A percentile compares a stretch with the other conserved stretches of the same genome.
Evolutionary conservation across 225 moss, liverwort and hornwort species (phyloP).

Genomic region (Bryoerythrophyllum caledonicum): DNA sequence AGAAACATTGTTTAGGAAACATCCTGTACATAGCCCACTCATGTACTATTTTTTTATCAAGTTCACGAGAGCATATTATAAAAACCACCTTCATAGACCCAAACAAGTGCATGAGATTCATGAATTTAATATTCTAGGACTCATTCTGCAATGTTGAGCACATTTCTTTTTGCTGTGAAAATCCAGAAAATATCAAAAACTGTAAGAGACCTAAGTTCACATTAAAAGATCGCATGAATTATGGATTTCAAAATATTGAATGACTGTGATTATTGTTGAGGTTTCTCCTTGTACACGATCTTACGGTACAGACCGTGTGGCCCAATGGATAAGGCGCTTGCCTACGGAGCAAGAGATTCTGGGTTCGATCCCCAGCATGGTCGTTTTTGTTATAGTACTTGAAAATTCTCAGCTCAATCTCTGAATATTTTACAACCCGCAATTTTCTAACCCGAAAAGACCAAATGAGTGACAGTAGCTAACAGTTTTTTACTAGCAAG

Average conservation of each 20-base stretch:
- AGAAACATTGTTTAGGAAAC: background rate
- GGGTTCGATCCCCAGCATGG: slow-evolving; percentile 28
- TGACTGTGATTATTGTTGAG: too few relatives aligned
- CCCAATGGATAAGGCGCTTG: slow-evolving; percentile 37
- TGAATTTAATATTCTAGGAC: too few relatives aligned
- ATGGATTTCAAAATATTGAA: too few relatives aligned
- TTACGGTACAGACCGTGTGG: slow-evolving; percentile 1
- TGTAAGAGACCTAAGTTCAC: too few relatives aligned
- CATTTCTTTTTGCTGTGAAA: too few relatives aligned
- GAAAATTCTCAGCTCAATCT: too few relatives aligned
- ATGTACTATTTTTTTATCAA: background rate
- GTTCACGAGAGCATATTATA: background rate
- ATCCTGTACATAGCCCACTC: background rate
- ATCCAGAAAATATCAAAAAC: too few relatives aligned
- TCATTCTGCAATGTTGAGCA: too few relatives aligned
- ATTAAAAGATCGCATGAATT: too few relatives aligned
- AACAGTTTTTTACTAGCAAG: slow-evolving; percentile 29
- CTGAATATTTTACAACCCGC: slow-evolving; percentile 32
- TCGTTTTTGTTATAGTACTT: background rate
- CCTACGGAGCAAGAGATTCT: slow-evolving; percentile 20
- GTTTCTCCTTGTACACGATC: too few relatives aligned
- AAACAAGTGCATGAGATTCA: background rate
- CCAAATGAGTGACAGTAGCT: slow-evolving; percentile 55
- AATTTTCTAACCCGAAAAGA: too few relatives aligned
- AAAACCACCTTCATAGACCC: background rate